Conservation (phyloP, 148 eudicot genomes). For the Bassia scoparia region DNA sequence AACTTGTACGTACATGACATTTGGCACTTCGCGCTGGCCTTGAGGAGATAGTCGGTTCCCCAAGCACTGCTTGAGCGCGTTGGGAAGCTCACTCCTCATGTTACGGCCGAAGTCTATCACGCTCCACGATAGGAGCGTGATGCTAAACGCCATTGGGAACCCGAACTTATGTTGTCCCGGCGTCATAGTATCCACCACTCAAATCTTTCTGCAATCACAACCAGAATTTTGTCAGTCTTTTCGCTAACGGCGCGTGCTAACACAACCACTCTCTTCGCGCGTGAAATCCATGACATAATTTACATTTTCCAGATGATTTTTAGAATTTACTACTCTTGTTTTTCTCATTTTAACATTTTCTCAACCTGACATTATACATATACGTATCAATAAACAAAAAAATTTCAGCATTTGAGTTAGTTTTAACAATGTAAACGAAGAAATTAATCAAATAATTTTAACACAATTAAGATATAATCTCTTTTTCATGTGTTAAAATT, state of each 20-base stretch:
- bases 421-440: too few species aligned
- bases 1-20: constrained; percentile 67
- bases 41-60: constrained; percentile 82
- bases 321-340: too few species aligned
- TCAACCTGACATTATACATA: too few species aligned
- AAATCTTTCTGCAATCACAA: constrained; percentile 56
- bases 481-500: too few species aligned
- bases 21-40: constrained; percentile 62
- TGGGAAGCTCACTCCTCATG: constrained; percentile 58
- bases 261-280: not conserved
- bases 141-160: constrained; percentile 91
- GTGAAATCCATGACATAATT: not conserved
- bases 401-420: too few species aligned
- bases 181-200: constrained; percentile 93
- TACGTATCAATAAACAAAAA: too few species aligned
- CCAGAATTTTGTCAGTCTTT: not conserved
- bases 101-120: constrained; percentile 67
- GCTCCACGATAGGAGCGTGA: constrained; percentile 91
- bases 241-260: not conserved
- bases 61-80: constrained; percentile 78
- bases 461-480: too few species aligned
- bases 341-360: too few species aligned
- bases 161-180: constrained; percentile 95
- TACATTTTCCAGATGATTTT: too few species aligned
- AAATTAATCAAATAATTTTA: too few species aligned